Evolutionary conservation across 1,284 basidiomycete species (phyloP).

Genomic region (Porodaedalea pini): DNA sequence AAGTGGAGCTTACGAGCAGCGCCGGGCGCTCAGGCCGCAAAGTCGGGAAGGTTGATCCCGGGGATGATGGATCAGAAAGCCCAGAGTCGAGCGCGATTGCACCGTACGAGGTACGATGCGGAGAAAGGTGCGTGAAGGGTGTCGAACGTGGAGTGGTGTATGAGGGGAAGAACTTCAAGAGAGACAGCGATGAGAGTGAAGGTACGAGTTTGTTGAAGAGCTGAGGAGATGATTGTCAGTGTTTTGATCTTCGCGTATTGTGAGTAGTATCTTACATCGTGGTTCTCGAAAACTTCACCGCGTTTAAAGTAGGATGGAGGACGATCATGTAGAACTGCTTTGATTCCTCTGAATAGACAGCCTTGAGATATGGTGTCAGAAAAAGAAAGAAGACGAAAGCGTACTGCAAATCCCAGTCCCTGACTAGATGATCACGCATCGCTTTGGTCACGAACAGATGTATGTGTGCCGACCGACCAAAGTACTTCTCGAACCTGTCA

Average conservation of each 20-base stretch:
- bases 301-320: constrained; percentile 80
- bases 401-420: constrained; percentile 77
- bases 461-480: constrained; percentile 78
- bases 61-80: constrained; percentile 21
- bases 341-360: constrained; percentile 61
- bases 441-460: constrained; percentile 94
- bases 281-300: constrained; percentile 63
- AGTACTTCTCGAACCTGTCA: constrained; percentile 74
- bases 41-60: constrained; percentile 28
- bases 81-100: constrained; percentile 8
- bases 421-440: constrained; percentile 70
- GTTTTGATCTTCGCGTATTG: constrained; percentile 3
- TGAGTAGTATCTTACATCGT: constrained; percentile 53
- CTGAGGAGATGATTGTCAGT: constrained; percentile 34
- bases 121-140: constrained; percentile 47
- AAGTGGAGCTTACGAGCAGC: constrained; percentile 87
- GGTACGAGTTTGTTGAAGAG: constrained; percentile 54
- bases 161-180: constrained; percentile 41
- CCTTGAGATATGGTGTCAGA: no score
- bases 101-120: neutral
- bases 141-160: constrained; percentile 55
- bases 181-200: constrained; percentile 31
- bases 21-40: constrained; percentile 75
- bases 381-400: constrained; percentile 30
- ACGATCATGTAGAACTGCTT: constrained; percentile 80